These are phyloP conservation scores for Lagenidium giganteum DNA, from an alignment of 352 stramenopile species.

Conservation along the genomic window DNA sequence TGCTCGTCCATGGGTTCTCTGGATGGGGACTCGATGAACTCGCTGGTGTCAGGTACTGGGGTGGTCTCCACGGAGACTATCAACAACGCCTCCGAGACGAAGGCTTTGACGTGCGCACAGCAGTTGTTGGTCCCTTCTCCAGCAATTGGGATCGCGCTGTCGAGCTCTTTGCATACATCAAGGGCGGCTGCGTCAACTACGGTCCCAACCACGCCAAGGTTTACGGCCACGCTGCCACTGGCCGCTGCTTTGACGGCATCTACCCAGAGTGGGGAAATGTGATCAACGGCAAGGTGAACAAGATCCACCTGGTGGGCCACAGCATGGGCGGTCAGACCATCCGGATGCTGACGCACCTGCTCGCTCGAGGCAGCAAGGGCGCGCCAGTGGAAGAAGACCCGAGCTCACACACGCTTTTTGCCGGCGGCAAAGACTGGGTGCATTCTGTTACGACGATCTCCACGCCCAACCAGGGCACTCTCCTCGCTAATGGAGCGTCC, in stretches of 20 bases:
- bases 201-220: slow-evolving; percentile 19
- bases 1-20: slow-evolving; percentile 33
- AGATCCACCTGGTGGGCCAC: slow-evolving; percentile 17
- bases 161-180: slow-evolving; percentile 42
- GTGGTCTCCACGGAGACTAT: slow-evolving; percentile 24
- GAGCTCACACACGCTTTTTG: slow-evolving; percentile 2
- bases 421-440: slow-evolving; percentile 5
- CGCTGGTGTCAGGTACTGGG: slow-evolving; percentile 27
- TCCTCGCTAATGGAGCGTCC: slow-evolving; percentile 17
- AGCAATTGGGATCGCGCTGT: slow-evolving; percentile 45
- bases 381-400: slow-evolving; percentile 15
- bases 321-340: slow-evolving; percentile 23
- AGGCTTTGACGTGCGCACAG: slow-evolving; percentile 25
- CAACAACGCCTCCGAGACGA: slow-evolving; percentile 20
- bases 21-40: slow-evolving; percentile 29
- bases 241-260: slow-evolving; percentile 7
- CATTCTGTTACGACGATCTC: slow-evolving; percentile 4
- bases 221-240: slow-evolving; percentile 21
- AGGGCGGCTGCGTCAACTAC: neutral
- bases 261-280: slow-evolving; percentile 13
- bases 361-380: slow-evolving; percentile 22
- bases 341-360: slow-evolving; percentile 15
- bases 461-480: slow-evolving; percentile 4
- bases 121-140: slow-evolving; percentile 23
- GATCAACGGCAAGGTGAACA: slow-evolving; percentile 5